Percentiles rank a stretch among this genome's conserved stretches.
phyloP scores from a whole-genome alignment of 2,329 filamentous ascomycete species.

The Clonostachys rhizophaga region DNA sequence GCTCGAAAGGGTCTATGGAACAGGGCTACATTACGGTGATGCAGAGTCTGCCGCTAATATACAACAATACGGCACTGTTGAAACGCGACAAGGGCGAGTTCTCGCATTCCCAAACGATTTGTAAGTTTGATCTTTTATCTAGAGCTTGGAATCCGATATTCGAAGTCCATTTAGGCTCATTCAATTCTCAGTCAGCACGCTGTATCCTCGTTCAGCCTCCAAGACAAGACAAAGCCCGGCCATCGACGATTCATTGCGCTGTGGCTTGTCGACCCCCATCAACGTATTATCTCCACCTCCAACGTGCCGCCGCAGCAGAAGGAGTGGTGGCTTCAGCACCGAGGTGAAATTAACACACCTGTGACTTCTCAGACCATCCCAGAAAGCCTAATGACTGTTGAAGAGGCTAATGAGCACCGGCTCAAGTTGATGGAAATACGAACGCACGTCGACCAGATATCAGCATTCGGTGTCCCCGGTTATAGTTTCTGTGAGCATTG shows the following conservation, averaged over 20 bases:
- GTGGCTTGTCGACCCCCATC: constrained; percentile 47
- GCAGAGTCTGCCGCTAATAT: too few relatives aligned
- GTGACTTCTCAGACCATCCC: neutral
- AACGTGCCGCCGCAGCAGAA: constrained; percentile 25
- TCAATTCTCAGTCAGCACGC: constrained; percentile 27
- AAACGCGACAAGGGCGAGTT: constrained; percentile 3
- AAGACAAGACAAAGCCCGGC: constrained; percentile 39
- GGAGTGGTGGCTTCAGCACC: constrained; percentile 15
- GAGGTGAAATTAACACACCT: too few relatives aligned
- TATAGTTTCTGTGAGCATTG: constrained; percentile 4
- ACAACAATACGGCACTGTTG: constrained; percentile 3
- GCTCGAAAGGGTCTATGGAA: constrained; percentile 2
- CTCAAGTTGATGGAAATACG: constrained; percentile 2
- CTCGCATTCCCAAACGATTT: constrained; percentile 5
- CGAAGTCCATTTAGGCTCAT: too few relatives aligned
- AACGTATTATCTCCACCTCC: constrained; percentile 21
- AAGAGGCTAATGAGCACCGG: constrained; percentile 4
- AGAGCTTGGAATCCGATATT: too few relatives aligned
- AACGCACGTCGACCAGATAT: neutral
- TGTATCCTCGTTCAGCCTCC: constrained; percentile 38
- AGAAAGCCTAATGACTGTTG: neutral
- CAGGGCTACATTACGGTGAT: neutral
- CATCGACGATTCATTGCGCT: constrained; percentile 47
- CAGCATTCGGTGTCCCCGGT: neutral
- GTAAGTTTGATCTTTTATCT: too few relatives aligned